Conservation (phyloP, 352 stramenopile genomes). For the Pythium periplocum region DNA sequence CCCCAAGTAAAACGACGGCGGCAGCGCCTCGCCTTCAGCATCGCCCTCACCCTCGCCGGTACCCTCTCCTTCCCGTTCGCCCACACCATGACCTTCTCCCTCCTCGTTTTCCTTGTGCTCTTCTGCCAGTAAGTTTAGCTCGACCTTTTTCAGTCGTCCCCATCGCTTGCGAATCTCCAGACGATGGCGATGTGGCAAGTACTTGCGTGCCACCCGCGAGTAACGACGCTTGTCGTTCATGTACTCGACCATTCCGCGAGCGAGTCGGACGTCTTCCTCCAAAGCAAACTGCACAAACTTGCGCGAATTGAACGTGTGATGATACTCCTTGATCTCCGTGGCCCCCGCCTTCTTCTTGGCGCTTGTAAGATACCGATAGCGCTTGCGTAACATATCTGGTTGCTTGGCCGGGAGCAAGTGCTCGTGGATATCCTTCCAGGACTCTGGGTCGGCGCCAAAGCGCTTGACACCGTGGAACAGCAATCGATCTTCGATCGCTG, state of each 20-base stretch:
- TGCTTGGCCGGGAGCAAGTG: slow-evolving; percentile 64
- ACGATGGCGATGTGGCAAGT: slow-evolving; percentile 63
- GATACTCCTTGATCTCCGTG: slow-evolving; percentile 56
- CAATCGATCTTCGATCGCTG: slow-evolving; percentile 52
- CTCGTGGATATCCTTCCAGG: slow-evolving; percentile 58
- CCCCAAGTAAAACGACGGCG: neutral
- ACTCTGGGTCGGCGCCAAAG: slow-evolving; percentile 37
- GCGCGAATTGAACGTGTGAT: slow-evolving; percentile 32
- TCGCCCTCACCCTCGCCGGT: neutral
- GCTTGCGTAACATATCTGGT: slow-evolving; percentile 36
- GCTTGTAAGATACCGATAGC: slow-evolving; percentile 68
- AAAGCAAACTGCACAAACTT: slow-evolving; percentile 52
- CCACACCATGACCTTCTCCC: neutral
- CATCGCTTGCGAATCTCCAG: slow-evolving; percentile 67
- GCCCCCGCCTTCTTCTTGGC: slow-evolving; percentile 35
- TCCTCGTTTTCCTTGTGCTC: neutral
- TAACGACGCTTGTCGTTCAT: slow-evolving; percentile 61
- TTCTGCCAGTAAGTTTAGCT: neutral
- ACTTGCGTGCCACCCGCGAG: slow-evolving; percentile 42
- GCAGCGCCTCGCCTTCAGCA: neutral
- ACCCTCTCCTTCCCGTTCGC: neutral
- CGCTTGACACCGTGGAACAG: slow-evolving; percentile 65
- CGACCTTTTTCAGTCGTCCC: slow-evolving; percentile 25
- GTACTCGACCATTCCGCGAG: slow-evolving; percentile 61
- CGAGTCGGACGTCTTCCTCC: slow-evolving; percentile 77